Evolutionary conservation across 106 monocot species (phyloP), one percentile per base, ranked within the genome.

Genomic region (Xerophyta viscosa): DNA sequence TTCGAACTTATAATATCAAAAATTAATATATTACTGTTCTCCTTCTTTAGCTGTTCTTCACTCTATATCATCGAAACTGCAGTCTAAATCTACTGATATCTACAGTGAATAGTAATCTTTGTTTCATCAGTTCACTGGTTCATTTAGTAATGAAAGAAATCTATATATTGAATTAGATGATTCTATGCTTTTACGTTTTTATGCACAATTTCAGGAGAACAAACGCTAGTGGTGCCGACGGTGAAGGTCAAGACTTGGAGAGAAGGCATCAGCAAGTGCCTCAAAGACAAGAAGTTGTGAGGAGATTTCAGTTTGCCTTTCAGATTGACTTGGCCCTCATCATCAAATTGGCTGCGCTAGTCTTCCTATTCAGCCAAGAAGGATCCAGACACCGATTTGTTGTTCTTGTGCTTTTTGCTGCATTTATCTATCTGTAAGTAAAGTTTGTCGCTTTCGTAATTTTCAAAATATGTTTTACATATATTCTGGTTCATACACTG

Each of bases 321-420:
- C 88, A 88, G 66, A 57, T 94, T 21, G 88, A 94, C 58, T 58
- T 88, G 61, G 66, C 70, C 57, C 81, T 94, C 22, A 71, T 94
- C 41, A 27, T 94, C 20, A 94, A 94, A 67, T 66, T 96, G 48
- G 73, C 78, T 15, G 84, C 81, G 26, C 71, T 81, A 0, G 81
- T 96, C 24, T 66, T 89, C 61, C 65, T 96, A 24, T 81, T 96
- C 41, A 71, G 78, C 47, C 94, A 88, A 63, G 94, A 96, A 37
- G 94, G 94, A 45, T 96, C 94, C 17, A 81, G 61, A 53, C 81
- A 85, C 20, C 71, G 83, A 29, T 61, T 84, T 15, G 48, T 96
- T 37, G 62, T 78, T 36, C 78, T 96, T 24, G 18, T 81, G 8
- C 54, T 81, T 19, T 85, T 82, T 60, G 94, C 88, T 22, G 25